Percentiles rank a stretch among this genome's conserved stretches.
Evolutionary conservation across 1,284 basidiomycete species (phyloP).

Genomic region (Schizophyllum commune): DNA sequence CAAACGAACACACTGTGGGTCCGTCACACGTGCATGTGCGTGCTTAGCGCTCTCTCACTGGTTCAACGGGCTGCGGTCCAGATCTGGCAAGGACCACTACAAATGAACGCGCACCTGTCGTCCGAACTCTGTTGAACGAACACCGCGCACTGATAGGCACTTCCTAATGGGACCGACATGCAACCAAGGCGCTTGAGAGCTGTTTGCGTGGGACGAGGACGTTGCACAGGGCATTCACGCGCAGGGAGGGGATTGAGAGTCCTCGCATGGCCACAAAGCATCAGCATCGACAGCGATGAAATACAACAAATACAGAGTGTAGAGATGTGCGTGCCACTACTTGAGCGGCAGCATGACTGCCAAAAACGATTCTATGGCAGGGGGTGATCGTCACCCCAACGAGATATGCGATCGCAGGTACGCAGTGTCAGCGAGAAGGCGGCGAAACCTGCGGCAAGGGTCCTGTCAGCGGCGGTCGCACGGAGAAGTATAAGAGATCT

Average conservation of each 20-base stretch:
- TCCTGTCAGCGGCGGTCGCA: background rate
- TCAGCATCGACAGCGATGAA: background rate
- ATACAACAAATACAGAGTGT: background rate
- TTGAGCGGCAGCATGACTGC: background rate
- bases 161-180: no score
- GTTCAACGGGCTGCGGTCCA: background rate
- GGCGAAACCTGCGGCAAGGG: slow-evolving; percentile 55
- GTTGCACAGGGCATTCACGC: background rate
- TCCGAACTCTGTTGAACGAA: no score
- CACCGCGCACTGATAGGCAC: no score
- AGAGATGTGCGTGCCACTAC: background rate
- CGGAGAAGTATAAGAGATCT: slow-evolving; percentile 20
- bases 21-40: background rate
- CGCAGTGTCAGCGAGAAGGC: slow-evolving; percentile 50
- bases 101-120: background rate
- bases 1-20: background rate
- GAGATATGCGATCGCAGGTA: background rate
- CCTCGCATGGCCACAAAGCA: background rate
- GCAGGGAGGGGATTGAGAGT: background rate
- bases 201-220: no score
- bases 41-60: background rate
- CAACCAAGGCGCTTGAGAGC: no score
- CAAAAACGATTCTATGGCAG: background rate
- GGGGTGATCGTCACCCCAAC: background rate
- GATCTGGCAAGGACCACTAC: background rate